Base-by-base conservation (phyloP, 1,284 basidiomycete genomes). In the Apiotrichum sp. region DNA sequence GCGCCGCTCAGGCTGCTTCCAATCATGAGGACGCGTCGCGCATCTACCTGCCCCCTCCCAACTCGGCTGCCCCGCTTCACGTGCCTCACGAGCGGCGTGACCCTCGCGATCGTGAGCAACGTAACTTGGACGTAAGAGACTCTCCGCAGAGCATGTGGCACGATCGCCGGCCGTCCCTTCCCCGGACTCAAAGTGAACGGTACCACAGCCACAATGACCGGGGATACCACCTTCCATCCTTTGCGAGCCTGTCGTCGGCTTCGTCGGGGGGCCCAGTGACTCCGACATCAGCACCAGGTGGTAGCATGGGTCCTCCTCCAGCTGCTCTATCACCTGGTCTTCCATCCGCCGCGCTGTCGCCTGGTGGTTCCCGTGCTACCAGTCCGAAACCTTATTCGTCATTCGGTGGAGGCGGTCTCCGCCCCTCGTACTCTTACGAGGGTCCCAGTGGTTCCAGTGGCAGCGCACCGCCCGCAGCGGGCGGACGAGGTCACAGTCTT, bases 31-130 rank as follows among this genome's bases (percentile, higher is more conserved):
- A 49, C 14, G 16, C 35, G 4, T 35, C 46, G 4, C 46, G 53
- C 32, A 54, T 48, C 42, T 49, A 50, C 46, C 50, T 62, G 3
- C 61, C 61, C 3, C 61, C 61, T 14, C 61, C 61, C n/a, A 59
- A 59, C 48, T 55, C 52, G 32, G 50, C 47, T 4, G 47, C 61
- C 2, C 55, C 57, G 6, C 51, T 62, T 9, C 55, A 57, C 35
- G 53, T 62, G 32, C 51, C 58, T 6, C 61, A 62, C 41, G 59
- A 61, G 38, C 53, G 50, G 2, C 43, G 50, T 31, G 41, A 43
- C 29, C 31, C 43, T 22, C 50, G 54, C 11, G 53, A 53, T 40
- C 50, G 51, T 42, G 52, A 59, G 11, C 47, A 39, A 14, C 47
- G 47, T 7, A 13, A 13, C 36, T 49, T 40, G 34, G 47, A 45